phyloP scores from a whole-genome alignment of 2,329 filamentous ascomycete species.

The Trichophyton benhamiae region DNA sequence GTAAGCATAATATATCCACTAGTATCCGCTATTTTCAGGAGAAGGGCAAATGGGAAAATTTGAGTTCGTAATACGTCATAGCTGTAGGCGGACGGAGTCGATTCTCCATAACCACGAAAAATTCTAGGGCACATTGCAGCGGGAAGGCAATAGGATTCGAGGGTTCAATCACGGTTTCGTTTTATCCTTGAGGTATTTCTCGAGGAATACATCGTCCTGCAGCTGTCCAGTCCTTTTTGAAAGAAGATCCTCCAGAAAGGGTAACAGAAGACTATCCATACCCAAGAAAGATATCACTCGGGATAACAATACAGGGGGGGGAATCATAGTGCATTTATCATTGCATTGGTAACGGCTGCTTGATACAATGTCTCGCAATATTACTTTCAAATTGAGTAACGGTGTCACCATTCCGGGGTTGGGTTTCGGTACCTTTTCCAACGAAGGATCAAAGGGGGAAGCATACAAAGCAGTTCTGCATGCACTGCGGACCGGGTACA shows the following conservation, averaged over 20 bases:
- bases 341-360: slow-evolving; percentile 38
- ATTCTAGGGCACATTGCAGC: neutral
- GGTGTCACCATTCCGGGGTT: slow-evolving; percentile 37
- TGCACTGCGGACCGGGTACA: slow-evolving; percentile 40
- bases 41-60: neutral
- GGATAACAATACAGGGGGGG: neutral
- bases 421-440: slow-evolving; percentile 46
- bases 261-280: neutral
- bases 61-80: slow-evolving; percentile 2
- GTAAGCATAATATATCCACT: slow-evolving; percentile 1
- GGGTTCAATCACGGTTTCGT: neutral
- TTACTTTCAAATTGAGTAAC: slow-evolving; percentile 35
- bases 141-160: neutral
- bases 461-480: slow-evolving; percentile 36
- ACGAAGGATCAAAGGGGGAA: slow-evolving; percentile 23
- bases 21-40: neutral
- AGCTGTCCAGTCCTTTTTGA: neutral
- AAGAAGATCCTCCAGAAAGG: neutral
- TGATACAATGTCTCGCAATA: slow-evolving; percentile 38
- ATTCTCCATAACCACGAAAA: slow-evolving; percentile 4
- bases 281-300: neutral
- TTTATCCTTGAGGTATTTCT: neutral
- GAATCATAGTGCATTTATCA: slow-evolving; percentile 20
- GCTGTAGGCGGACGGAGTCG: neutral
- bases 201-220: neutral